phyloP scores from a whole-genome alignment of 495 filamentous ascomycete genomes.

The Ascobolus immersus region DNA sequence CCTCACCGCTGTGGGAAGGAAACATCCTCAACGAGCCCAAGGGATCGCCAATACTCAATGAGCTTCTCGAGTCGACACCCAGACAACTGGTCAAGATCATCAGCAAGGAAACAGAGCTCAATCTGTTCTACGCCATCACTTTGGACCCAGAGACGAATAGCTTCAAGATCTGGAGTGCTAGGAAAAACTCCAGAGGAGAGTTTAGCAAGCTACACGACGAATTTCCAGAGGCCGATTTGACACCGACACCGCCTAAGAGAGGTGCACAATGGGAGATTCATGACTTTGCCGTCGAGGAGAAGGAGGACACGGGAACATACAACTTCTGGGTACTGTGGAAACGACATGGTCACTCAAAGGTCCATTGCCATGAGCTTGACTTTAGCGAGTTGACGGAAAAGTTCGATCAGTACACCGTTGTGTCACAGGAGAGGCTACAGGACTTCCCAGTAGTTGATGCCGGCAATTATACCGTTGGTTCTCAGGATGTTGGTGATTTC shows the following conservation, averaged over 20 bases:
- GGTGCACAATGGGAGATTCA: conserved; percentile 68
- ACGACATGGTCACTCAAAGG: conserved; percentile 48
- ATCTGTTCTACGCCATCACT: conserved; percentile 43
- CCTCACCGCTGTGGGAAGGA: conserved; percentile 40
- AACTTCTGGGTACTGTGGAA: conserved; percentile 76
- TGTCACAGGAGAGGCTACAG: conserved; percentile 35
- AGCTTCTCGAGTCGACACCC: conserved; percentile 48
- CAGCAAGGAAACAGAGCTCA: conserved; percentile 28
- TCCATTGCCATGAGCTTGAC: conserved; percentile 38
- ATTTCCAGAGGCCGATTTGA: conserved; percentile 32
- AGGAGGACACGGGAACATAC: conserved; percentile 18
- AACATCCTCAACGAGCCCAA: conserved; percentile 37
- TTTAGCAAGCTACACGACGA: conserved; percentile 33
- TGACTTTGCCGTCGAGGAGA: conserved; percentile 41
- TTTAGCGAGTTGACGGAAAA: conserved; percentile 24
- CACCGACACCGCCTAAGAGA: conserved; percentile 41
- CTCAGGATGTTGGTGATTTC: conserved; percentile 31
- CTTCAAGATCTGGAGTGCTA: conserved; percentile 86
- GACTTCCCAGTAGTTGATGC: conserved; percentile 30
- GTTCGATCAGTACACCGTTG: conserved; percentile 56
- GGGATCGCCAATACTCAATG: conserved; percentile 19
- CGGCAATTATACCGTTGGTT: conserved; percentile 34
- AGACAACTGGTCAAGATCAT: conserved; percentile 47
- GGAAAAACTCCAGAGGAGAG: conserved; percentile 21
- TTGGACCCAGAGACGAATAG: conserved; percentile 71